A percentile compares a stretch with the other conserved stretches of the same genome.
These are phyloP conservation scores for Magnaporthiopsis poae DNA, from an alignment of 2,329 filamentous ascomycete species.

Conservation along the genomic window DNA sequence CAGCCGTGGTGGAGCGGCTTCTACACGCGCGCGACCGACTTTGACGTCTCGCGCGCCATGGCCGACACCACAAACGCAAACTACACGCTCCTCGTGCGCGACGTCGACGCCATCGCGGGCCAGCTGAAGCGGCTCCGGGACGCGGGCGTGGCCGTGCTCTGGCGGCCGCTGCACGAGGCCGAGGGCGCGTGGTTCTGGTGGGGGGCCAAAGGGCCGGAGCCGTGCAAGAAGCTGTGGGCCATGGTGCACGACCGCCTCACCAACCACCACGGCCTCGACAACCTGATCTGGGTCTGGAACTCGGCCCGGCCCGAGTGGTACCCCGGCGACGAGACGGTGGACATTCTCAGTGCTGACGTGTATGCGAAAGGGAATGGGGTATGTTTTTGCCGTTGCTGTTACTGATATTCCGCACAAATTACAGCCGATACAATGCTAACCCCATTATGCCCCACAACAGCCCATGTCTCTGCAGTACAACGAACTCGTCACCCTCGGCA, in stretches of 20 bases:
- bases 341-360: conserved; percentile 36
- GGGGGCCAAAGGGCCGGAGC: conserved; percentile 36
- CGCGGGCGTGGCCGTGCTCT: conserved; percentile 36
- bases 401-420: too few relatives aligned
- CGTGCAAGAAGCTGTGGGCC: conserved; percentile 32
- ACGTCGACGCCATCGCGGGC: conserved; percentile 38
- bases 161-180: conserved; percentile 38
- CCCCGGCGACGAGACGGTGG: conserved; percentile 34
- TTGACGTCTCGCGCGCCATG: conserved; percentile 34
- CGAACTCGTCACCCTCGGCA: conserved; percentile 29
- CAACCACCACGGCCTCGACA: conserved; percentile 33
- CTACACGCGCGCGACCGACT: conserved; percentile 39
- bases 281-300: conserved; percentile 43
- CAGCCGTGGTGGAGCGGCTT: conserved; percentile 40
- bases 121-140: conserved; percentile 33
- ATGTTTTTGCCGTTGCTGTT: conserved; percentile 10
- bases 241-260: conserved; percentile 36
- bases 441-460: conserved; percentile 11
- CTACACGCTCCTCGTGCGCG: conserved; percentile 35
- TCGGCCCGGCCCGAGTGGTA: conserved; percentile 36
- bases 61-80: conserved; percentile 32
- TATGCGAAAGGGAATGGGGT: conserved; percentile 35
- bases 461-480: conserved; percentile 35
- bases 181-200: conserved; percentile 45
- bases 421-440: neutral